These are phyloP conservation scores for Kluyveromyces nonfermentans DNA, from an alignment of 805 yeast species.

Conservation along the genomic window DNA sequence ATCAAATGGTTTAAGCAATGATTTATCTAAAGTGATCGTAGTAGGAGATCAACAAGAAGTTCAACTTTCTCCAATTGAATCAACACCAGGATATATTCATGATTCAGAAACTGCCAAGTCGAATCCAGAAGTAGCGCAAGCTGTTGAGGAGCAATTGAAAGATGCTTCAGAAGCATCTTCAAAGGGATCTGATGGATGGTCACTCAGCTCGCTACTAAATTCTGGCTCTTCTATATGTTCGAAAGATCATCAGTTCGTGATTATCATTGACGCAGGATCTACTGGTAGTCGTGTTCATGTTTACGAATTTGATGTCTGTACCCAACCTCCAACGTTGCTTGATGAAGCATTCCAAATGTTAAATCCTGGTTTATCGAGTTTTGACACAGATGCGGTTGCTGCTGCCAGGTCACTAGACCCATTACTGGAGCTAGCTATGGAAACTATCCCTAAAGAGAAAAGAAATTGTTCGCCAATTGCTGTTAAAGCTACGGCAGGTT, in stretches of 20 bases:
- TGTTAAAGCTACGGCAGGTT: conserved; percentile 96
- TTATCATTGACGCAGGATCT: conserved; percentile 97
- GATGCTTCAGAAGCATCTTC: conserved; percentile 16
- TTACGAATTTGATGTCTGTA: conserved; percentile 82
- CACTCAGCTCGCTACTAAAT: neutral
- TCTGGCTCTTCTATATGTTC: conserved; percentile 26
- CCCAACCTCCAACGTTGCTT: conserved; percentile 70
- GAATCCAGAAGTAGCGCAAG: conserved; percentile 20
- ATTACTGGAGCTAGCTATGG: conserved; percentile 64
- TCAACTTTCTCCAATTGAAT: conserved; percentile 13
- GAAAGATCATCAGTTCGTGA: conserved; percentile 56
- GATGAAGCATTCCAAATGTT: conserved; percentile 80
- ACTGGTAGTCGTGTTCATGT: conserved; percentile 95
- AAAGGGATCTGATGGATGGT: conserved; percentile 7
- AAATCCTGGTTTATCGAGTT: conserved; percentile 86
- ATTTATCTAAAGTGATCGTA: conserved; percentile 11
- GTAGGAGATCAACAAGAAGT: conserved; percentile 14
- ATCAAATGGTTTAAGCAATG: conserved; percentile 18
- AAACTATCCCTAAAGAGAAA: conserved; percentile 61
- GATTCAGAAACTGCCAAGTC: conserved; percentile 13
- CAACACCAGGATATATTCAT: conserved; percentile 19
- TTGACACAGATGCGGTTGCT: conserved; percentile 65
- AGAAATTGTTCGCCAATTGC: conserved; percentile 87
- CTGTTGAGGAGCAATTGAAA: conserved; percentile 13
- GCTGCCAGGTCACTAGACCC: conserved; percentile 91